A percentile compares a stretch with the other conserved stretches of the same genome.
Conservation (phyloP, 2,329 filamentous ascomycete species). For the Epichloe hybrida region DNA sequence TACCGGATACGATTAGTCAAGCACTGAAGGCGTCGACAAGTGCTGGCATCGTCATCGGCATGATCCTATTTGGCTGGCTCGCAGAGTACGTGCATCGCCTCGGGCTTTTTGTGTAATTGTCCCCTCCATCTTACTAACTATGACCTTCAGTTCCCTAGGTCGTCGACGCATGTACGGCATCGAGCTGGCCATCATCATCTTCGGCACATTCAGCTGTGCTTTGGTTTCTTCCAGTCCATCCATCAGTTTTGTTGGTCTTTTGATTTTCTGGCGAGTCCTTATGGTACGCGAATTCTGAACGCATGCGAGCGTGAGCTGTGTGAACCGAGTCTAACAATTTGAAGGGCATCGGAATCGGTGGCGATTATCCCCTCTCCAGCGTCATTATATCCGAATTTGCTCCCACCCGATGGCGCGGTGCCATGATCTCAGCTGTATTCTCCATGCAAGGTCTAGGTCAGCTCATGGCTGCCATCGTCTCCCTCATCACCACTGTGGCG, state of each 20-base stretch:
- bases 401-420: constrained; percentile 67
- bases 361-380: constrained; percentile 68
- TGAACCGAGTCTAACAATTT: background rate
- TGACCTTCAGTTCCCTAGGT: constrained; percentile 39
- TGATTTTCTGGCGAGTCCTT: constrained; percentile 65
- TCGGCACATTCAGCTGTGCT: constrained; percentile 54
- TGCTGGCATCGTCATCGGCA: constrained; percentile 65
- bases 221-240: constrained; percentile 47
- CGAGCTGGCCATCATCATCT: constrained; percentile 59
- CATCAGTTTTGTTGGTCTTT: constrained; percentile 43
- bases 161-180: constrained; percentile 74
- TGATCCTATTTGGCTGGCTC: constrained; percentile 63
- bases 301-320: background rate
- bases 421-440: constrained; percentile 74
- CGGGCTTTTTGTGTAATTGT: background rate
- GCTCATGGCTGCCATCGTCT: constrained; percentile 55
- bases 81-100: constrained; percentile 40
- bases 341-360: constrained; percentile 60
- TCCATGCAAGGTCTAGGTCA: constrained; percentile 80
- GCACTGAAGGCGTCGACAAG: constrained; percentile 73
- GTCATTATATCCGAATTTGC: constrained; percentile 80
- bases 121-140: constrained; percentile 7
- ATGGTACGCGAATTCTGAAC: constrained; percentile 35
- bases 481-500: constrained; percentile 52
- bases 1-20: constrained; percentile 54